These are phyloP conservation scores for Eucalyptus paniculata DNA, from an alignment of 345 rosid genomes.

Conservation along the genomic window DNA sequence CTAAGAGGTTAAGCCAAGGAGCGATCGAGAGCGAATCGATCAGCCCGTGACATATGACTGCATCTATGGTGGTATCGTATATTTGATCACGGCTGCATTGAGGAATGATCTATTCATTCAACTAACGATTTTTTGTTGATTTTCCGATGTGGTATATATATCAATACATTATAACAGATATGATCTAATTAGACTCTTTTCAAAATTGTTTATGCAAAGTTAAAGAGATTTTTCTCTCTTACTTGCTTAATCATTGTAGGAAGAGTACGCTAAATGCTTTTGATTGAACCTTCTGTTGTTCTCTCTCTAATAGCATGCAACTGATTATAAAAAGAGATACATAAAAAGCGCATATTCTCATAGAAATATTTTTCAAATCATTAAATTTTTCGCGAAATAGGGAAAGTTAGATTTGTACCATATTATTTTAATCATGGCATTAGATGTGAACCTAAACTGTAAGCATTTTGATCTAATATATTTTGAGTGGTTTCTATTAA, in stretches of 20 bases:
- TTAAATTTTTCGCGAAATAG: rapidly evolving
- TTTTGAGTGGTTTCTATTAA: neutral
- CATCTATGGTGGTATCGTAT: neutral
- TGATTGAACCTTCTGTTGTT: neutral
- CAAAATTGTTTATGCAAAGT: neutral
- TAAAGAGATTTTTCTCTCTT: neutral
- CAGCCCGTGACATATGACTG: neutral
- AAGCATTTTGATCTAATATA: neutral
- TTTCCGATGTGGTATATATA: neutral
- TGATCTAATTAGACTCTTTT: rapidly evolving
- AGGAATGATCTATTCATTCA: neutral
- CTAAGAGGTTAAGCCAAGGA: no score
- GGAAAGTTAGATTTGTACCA: no score
- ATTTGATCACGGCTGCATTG: neutral
- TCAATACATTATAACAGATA: neutral
- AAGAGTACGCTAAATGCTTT: neutral
- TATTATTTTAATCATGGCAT: no score
- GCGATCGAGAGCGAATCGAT: no score
- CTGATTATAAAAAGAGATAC: neutral
- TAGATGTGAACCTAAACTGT: no score
- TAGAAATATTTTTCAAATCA: no score
- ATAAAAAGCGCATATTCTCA: neutral
- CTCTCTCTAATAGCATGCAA: neutral
- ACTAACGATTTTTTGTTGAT: neutral
- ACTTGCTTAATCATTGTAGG: neutral